Evolutionary conservation across 2,329 filamentous ascomycete genomes (phyloP), one percentile per base, ranked within the genome.

Genomic region (Cladosporium oxysporum): DNA sequence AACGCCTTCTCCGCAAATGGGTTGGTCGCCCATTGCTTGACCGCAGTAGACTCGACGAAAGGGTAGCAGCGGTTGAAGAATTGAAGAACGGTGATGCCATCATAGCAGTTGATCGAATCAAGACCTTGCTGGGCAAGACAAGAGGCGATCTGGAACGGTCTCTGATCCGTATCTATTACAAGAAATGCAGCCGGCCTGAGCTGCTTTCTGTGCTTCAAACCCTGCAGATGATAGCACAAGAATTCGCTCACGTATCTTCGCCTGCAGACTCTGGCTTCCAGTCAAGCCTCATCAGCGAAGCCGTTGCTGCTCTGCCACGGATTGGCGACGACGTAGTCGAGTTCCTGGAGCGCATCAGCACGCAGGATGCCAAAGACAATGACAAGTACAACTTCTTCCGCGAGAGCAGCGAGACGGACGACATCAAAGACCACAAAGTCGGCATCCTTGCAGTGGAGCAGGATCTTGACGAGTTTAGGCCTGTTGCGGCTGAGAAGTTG

Each of bases 321-420:
- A 96, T 98, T 60, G 82, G 89, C 8, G 84, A 90, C 23, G 87
- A 88, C 21, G 87, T 98, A 5, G 83, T 91, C 21, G 83, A 83
- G 1, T 93, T 91, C 74, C 86, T 99, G 2, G 90, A 96, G 63
- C 90, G 88, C 67, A 95, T 99, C 78, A 96, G 96, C 72, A 83
- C 89, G 35, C 85, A 91, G 70, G 91, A 95, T 0, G 95, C 94
- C 0, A 90, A 89, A 58, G 87, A 87, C 28, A 90, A 98, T 74
- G 93, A 99, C 83, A 97, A 97, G 76, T 98, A 97, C 76, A 83
- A 85, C 41, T 99, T 99, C 82, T 97, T 99, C 77, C 87, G 90
- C 6, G 92, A 97, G 69, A 86, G 90, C 47, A 86, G 92, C 69
- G 94, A 97, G 78, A 96, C 91, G 0, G 93, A 97, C 29, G 90